Conservation (phyloP, 495 filamentous ascomycete species). For the Xylaria longipes region DNA sequence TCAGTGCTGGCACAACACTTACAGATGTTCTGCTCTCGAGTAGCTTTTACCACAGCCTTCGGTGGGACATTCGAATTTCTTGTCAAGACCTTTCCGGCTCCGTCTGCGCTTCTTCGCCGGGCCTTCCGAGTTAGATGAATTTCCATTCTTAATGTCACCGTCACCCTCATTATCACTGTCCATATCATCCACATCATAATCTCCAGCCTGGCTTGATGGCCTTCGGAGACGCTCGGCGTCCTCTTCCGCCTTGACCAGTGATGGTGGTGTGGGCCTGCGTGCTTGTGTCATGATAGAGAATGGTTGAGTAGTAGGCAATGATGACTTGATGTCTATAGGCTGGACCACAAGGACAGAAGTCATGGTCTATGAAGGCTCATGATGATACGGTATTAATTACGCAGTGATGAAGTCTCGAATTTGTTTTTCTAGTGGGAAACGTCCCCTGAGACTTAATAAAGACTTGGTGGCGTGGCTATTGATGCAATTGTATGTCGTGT, state of each 20-base stretch:
- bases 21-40: slow-evolving; percentile 94
- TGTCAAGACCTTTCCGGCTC: slow-evolving; percentile 87
- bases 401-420: slow-evolving; percentile 18
- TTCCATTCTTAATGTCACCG: slow-evolving; percentile 48
- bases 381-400: slow-evolving; percentile 23
- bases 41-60: slow-evolving; percentile 95
- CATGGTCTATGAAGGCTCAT: slow-evolving; percentile 46
- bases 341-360: slow-evolving; percentile 54
- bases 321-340: slow-evolving; percentile 47
- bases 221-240: slow-evolving; percentile 51
- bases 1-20: slow-evolving; percentile 35
- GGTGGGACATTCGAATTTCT: slow-evolving; percentile 91
- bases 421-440: slow-evolving; percentile 16
- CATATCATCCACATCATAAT: slow-evolving; percentile 43
- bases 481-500: slow-evolving; percentile 32
- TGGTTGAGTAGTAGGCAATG: slow-evolving; percentile 42
- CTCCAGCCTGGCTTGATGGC: slow-evolving; percentile 53
- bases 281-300: slow-evolving; percentile 50
- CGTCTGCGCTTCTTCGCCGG: slow-evolving; percentile 74
- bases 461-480: slow-evolving; percentile 27
- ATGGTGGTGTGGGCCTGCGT: slow-evolving; percentile 50
- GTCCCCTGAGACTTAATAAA: slow-evolving; percentile 10
- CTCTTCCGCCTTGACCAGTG: slow-evolving; percentile 51
- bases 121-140: slow-evolving; percentile 62
- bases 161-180: slow-evolving; percentile 34